phyloP scores from a whole-genome alignment of 148 eudicot genomes.

The Gaultheria prostrata region DNA sequence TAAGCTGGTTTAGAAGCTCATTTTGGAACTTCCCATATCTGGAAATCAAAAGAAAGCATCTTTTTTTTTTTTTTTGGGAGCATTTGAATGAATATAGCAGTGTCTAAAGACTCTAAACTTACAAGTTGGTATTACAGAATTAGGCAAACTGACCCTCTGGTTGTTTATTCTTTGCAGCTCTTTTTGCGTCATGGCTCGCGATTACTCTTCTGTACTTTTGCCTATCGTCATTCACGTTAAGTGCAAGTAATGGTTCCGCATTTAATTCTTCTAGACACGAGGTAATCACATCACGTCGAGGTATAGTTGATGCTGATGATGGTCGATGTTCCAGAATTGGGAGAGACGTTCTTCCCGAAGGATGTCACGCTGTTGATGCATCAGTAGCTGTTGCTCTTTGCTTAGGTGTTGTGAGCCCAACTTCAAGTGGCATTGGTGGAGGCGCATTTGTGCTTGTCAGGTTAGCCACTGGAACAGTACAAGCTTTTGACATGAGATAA shows the following conservation, averaged over 20 bases:
- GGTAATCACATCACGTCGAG: conserved; percentile 13
- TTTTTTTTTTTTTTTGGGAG: neutral
- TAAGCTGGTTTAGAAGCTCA: neutral
- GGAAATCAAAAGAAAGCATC: neutral
- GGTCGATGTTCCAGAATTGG: conserved; percentile 35
- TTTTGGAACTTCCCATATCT: neutral
- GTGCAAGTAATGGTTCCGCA: neutral
- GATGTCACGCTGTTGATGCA: conserved; percentile 41
- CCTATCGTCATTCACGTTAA: neutral
- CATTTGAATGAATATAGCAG: neutral
- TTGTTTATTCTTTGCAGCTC: conserved; percentile 4
- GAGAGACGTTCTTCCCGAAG: conserved; percentile 26
- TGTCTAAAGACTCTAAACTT: too few relatives aligned
- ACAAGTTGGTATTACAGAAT: neutral
- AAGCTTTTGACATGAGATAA: conserved; percentile 34
- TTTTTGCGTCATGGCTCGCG: neutral
- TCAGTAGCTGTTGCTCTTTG: conserved; percentile 31
- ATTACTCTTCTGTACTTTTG: conserved; percentile 7
- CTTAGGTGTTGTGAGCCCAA: conserved; percentile 38
- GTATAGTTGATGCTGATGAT: conserved; percentile 34
- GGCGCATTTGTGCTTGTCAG: conserved; percentile 39
- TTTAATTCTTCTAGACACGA: conserved; percentile 15
- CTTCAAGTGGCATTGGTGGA: conserved; percentile 42
- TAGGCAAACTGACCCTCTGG: neutral
- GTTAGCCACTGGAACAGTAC: conserved; percentile 17